Conservation (phyloP, 805 yeast species). For the Candida nitratophila region DNA sequence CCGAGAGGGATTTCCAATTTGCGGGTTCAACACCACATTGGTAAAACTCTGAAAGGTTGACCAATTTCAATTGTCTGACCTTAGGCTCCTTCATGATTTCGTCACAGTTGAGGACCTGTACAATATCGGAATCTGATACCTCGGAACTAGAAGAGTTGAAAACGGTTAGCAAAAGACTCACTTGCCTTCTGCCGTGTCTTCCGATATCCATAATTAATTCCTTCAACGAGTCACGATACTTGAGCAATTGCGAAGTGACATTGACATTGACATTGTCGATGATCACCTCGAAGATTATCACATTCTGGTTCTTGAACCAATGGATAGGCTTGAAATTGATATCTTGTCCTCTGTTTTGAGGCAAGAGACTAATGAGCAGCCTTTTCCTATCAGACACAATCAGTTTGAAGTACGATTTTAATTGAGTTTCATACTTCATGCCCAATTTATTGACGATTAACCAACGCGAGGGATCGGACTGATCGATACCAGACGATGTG, state of each 20-base stretch:
- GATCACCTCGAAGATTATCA: constrained; percentile 41
- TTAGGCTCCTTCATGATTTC: neutral
- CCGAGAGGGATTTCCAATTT: neutral
- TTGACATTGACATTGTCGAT: neutral
- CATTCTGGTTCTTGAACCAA: constrained; percentile 33
- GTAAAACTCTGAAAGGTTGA: neutral
- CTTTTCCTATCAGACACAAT: neutral
- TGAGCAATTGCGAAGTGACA: neutral
- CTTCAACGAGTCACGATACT: neutral
- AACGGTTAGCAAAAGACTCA: neutral
- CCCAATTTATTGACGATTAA: neutral
- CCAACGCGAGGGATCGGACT: neutral
- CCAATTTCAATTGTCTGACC: neutral
- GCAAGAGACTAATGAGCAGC: constrained; percentile 34
- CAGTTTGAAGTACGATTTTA: neutral
- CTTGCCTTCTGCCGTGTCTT: neutral
- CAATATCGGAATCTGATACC: neutral
- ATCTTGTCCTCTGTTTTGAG: constrained; percentile 12
- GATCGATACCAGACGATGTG: neutral
- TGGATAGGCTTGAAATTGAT: constrained; percentile 26
- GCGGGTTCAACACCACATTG: neutral
- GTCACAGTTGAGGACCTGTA: no score
- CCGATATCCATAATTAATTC: neutral
- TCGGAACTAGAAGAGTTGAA: neutral
- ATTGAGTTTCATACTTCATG: neutral